Evolutionary conservation across 1,139 yeast species (phyloP), one percentile per base, ranked within the genome.

Genomic region (Debaryomyces nepalensis): DNA sequence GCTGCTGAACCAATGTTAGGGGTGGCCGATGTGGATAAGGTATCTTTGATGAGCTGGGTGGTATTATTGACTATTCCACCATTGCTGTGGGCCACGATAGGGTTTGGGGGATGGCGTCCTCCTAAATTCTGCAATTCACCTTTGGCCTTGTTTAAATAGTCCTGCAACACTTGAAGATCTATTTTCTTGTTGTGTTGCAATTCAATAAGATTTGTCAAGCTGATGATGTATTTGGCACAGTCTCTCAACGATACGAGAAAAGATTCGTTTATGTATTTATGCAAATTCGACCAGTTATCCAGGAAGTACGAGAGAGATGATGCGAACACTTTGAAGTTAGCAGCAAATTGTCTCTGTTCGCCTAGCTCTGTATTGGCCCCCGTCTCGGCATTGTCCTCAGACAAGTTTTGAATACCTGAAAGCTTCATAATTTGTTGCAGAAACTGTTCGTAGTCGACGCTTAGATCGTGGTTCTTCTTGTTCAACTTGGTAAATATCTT

Each of bases 101-200:
- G 74, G 15, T 57, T 67, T 1, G 75, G 76, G 1, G 72, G 68
- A 26, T 49, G 45, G 8, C 50, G 35, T n/a, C 84, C 77, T 43
- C 81, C 68, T 33, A 87, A 56, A 30, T 70, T 70, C 29, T 81
- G 80, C 48, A 84, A 80, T 51, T 93, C 98, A 23, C 66, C 64
- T 43, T 78, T 75, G 0, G 96, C 81, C 56, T 87, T 86, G 34
- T 75, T 72, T 42, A 90, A 70, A 59, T 91, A 91, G 43, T 87
- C 96, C 34, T 81, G 80, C 39, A 93, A 71, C 37, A 87, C 96
- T 58, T 93, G 97, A 54, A 86, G 81, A 61, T 93, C 99, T 30
- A 91, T 79, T 53, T 87, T 91, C 61, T 91, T 91, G 58, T 89
- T 93, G 57, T 93, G 99, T 50, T 93, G 89, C 42, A 87, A 74